Evolutionary conservation across 768 basidiomycete genomes (phyloP).

Genomic region (Tephrocybe sp.): DNA sequence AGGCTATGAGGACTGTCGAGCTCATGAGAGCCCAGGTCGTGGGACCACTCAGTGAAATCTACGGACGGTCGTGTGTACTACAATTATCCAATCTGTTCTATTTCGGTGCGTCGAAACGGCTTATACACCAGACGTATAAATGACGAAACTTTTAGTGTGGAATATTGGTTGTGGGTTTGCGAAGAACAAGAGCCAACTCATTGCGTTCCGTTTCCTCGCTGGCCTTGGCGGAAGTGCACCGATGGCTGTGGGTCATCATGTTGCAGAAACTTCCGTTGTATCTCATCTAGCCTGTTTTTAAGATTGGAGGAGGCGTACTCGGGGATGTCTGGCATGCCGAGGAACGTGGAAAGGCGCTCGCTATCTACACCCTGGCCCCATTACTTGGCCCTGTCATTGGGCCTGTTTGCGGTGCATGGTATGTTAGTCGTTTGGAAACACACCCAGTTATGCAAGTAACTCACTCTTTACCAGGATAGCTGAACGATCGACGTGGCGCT

Average conservation of each 20-base stretch:
- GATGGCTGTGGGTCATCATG: constrained; percentile 43
- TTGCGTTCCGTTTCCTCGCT: constrained; percentile 67
- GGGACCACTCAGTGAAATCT: constrained; percentile 73
- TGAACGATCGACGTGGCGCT: constrained; percentile 65
- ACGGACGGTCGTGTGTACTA: constrained; percentile 60
- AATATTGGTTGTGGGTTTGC: constrained; percentile 68
- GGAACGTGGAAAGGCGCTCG: constrained; percentile 62
- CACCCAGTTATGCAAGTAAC: neutral
- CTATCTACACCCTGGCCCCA: constrained; percentile 65
- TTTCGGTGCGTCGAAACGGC: constrained; percentile 40
- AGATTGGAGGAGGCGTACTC: constrained; percentile 65
- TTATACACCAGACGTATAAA: too few relatives aligned
- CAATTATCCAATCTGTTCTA: constrained; percentile 68
- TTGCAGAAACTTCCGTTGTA: neutral
- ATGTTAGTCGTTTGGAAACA: constrained; percentile 7
- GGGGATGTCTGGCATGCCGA: constrained; percentile 63
- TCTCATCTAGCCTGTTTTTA: neutral
- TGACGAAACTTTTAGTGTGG: too few relatives aligned
- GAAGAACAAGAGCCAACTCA: constrained; percentile 52
- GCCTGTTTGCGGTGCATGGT: constrained; percentile 64
- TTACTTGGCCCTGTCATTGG: constrained; percentile 66
- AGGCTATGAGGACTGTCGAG: neutral
- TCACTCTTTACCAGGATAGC: constrained; percentile 41
- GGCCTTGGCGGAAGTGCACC: constrained; percentile 77
- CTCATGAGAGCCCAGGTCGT: constrained; percentile 28